Base-by-base conservation (phyloP, 345 rosid genomes). In the Toxicodendron radicans region DNA sequence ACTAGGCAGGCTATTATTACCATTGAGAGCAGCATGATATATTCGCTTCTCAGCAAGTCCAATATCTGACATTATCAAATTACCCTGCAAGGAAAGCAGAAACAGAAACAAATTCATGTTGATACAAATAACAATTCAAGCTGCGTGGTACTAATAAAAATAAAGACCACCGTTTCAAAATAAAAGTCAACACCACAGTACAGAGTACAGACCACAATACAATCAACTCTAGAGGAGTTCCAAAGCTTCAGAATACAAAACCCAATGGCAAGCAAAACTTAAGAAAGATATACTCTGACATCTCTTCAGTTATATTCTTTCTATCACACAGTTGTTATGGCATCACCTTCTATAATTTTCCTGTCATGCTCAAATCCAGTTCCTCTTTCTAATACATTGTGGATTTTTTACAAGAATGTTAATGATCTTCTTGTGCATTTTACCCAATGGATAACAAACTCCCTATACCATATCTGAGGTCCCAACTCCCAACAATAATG, bases 21-120 rank as follows among this genome's bases (percentile, higher is more conserved):
- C 98, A 83, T 93, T 91, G 90, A 93, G 97, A 72, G 99, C 97
- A 18, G 98, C 89, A 80, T 88, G 98, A 79, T 95, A 95, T 85
- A 90, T 85, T 82, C 99, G 88, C 86, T 95, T 95, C 90, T 93
- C 99, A 30, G 95, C 82, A 66, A 95, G 88, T 80, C 97, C 99
- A 71, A 93, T 90, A 80, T 91, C 98, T 56, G 98, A 88, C 80
- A 86, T 65, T 66, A 74, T 80, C 83, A 95, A 80, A 79, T 91
- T 82, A 73, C 99, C 95, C 99, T 95, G 95, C 82, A 87, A 64
- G 75, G 69, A 80, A 71, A 60, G 73, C 32, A 69, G 27, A 58
- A 33, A 46, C 62, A 41, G 20, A 74, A 56, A 65, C 18, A 32
- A 45, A 70, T 38, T 49, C 10, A 17, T 10, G 56, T 51, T 38